Base-by-base conservation (phyloP, 1,139 yeast species). In the Saccharomyces hybrid region DNA sequence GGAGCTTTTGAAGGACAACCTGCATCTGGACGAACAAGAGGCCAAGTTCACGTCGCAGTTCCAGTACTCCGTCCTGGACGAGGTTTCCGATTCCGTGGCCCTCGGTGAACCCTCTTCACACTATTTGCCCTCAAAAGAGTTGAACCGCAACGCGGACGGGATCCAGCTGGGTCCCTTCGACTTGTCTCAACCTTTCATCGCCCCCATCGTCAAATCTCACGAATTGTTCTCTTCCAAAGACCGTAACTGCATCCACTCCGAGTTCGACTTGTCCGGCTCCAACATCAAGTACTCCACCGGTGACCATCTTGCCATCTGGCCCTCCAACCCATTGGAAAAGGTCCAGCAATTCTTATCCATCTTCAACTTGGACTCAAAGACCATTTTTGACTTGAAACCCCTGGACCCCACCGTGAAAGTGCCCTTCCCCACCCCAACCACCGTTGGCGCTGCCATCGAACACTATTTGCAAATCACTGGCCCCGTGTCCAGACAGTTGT, bases 231-330 rank as follows among this genome's bases (percentile, higher is more conserved):
- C 84, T 1, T 53, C 54, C 44, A 69, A 75, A 19, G 80, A 77
- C 47, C 84, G 98, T 74, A 73, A 71, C 62, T 93, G 99, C 75
- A 82, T 93, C 58, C 99, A 93, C 69, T 82, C 86, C 55, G 99
- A 93, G 71, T 83, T 95, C 64, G 97, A 91, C 66, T 74, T 90
- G 52, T 78, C 89, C 1, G 80, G 74, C 47, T 81, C 95, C 3
- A 86, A 87, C 65, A 75, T 93, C 68, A 83, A 86, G 66, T 93
- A 93, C 71, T 78, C 90, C 52, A 93, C 99, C 9, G 99, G 99
- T 70, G 99, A 93, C 70, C 99, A 93, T 73, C 75, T 93, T 63
- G 98, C 96, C 11, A 76, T 93, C 57, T 88, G 97, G 95, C 93
- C 98, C 46, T 88, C 95, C 47, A 93, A 93, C 71, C 77, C 95